phyloP scores from a whole-genome alignment of 495 filamentous ascomycete genomes.

The Cercophora newfieldiana region DNA sequence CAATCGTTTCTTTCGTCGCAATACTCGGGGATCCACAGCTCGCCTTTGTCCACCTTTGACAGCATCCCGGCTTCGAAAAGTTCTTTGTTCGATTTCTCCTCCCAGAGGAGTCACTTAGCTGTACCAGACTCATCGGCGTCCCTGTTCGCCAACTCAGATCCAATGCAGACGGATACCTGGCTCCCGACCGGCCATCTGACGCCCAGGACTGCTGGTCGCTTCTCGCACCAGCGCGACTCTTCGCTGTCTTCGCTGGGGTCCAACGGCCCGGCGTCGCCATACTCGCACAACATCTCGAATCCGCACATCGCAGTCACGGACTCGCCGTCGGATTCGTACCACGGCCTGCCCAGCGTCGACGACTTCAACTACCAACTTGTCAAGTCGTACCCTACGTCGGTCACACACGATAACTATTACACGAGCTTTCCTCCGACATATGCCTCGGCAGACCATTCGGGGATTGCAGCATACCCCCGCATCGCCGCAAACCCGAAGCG shows the following conservation, averaged over 20 bases:
- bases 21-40: conserved; percentile 25
- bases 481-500: conserved; percentile 34
- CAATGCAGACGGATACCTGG: conserved; percentile 51
- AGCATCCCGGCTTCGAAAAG: conserved; percentile 34
- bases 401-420: conserved; percentile 38
- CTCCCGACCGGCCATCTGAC: conserved; percentile 40
- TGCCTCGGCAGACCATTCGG: conserved; percentile 20
- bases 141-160: conserved; percentile 29
- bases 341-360: conserved; percentile 39
- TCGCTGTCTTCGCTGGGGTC: conserved; percentile 59
- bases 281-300: conserved; percentile 50
- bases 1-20: conserved; percentile 34
- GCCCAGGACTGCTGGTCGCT: conserved; percentile 38
- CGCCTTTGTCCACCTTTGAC: conserved; percentile 45
- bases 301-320: conserved; percentile 54
- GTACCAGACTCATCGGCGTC: conserved; percentile 29
- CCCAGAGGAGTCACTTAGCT: conserved; percentile 30
- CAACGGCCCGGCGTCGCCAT: conserved; percentile 55
- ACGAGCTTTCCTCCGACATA: conserved; percentile 32
- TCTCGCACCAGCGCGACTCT: conserved; percentile 55
- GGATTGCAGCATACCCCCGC: conserved; percentile 30
- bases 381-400: conserved; percentile 35
- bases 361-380: conserved; percentile 39
- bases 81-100: conserved; percentile 33
- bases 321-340: conserved; percentile 38